A percentile compares a stretch with the other conserved stretches of the same genome.
These are phyloP conservation scores for Lactifluus rugatus DNA, from an alignment of 768 basidiomycete genomes.

Conservation along the genomic window DNA sequence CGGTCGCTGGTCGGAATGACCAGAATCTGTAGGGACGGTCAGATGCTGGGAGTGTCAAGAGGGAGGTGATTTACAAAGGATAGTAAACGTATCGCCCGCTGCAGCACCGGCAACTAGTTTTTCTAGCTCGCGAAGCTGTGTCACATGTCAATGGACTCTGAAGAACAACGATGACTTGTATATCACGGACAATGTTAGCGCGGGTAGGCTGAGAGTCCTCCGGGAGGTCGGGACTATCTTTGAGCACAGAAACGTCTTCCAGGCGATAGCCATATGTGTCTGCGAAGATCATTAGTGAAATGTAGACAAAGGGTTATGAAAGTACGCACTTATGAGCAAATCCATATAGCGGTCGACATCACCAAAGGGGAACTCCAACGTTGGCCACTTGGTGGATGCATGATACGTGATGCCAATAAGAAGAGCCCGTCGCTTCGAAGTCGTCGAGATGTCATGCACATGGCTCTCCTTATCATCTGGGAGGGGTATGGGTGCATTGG, in stretches of 20 bases:
- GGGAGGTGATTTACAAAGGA: slow-evolving; percentile 21
- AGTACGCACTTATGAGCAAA: slow-evolving; percentile 6
- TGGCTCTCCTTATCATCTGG: not conserved
- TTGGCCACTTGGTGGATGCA: not conserved
- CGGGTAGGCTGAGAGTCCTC: no score
- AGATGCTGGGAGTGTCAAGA: no score
- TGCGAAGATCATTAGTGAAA: no score
- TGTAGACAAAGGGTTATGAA: no score
- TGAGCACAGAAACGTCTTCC: no score
- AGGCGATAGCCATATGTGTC: slow-evolving; percentile 12
- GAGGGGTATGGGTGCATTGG: not conserved
- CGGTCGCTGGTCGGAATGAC: slow-evolving; percentile 21
- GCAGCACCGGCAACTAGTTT: no score
- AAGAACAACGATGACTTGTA: not conserved
- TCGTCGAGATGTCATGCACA: not conserved
- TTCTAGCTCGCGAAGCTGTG: no score
- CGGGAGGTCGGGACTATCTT: no score
- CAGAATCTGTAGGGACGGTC: slow-evolving; percentile 17
- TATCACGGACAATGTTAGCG: no score
- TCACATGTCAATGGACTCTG: no score
- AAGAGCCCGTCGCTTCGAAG: no score
- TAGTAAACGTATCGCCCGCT: slow-evolving; percentile 24
- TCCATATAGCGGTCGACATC: slow-evolving; percentile 19
- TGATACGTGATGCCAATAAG: no score
- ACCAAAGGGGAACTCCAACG: slow-evolving; percentile 6